phyloP scores from a whole-genome alignment of 225 moss, liverwort and hornwort species.

The Thuidium tamariscinum region DNA sequence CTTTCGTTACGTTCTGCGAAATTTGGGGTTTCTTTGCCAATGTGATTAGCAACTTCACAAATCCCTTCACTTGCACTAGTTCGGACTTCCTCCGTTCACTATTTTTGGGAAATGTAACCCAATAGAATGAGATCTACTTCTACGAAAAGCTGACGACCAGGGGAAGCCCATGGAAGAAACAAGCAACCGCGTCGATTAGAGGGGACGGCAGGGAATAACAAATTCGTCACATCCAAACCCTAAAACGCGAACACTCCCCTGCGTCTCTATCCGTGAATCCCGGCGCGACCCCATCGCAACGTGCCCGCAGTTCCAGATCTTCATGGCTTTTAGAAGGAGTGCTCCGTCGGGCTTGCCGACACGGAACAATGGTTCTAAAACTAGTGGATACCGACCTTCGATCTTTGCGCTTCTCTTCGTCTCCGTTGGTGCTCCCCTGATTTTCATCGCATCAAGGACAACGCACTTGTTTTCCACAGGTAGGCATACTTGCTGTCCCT shows the following conservation, averaged over 20 bases:
- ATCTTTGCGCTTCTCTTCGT: slow-evolving; percentile 24
- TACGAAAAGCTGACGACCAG: too few relatives aligned
- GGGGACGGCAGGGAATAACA: not conserved
- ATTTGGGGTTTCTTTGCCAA: not conserved
- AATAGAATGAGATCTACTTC: not conserved
- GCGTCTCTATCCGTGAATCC: not conserved
- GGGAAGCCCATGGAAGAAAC: not conserved
- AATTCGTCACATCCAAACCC: not conserved
- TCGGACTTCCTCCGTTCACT: not conserved
- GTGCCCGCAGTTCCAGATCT: not conserved
- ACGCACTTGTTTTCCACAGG: slow-evolving; percentile 29
- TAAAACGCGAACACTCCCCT: not conserved
- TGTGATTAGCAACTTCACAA: not conserved
- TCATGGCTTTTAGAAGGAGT: slow-evolving; percentile 29
- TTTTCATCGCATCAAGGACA: slow-evolving; percentile 23
- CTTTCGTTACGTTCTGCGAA: too few relatives aligned
- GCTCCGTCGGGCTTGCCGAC: slow-evolving; percentile 10
- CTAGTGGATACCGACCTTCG: slow-evolving; percentile 14
- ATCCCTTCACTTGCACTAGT: not conserved
- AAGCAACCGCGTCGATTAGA: not conserved
- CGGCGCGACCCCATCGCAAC: not conserved
- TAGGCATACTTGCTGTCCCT: not conserved
- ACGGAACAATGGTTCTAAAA: slow-evolving; percentile 9
- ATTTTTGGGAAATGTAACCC: not conserved
- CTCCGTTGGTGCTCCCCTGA: slow-evolving; percentile 15